These are phyloP conservation scores for Moesziomyces sp. DNA, from an alignment of 1,284 basidiomycete genomes.

Conservation along the genomic window DNA sequence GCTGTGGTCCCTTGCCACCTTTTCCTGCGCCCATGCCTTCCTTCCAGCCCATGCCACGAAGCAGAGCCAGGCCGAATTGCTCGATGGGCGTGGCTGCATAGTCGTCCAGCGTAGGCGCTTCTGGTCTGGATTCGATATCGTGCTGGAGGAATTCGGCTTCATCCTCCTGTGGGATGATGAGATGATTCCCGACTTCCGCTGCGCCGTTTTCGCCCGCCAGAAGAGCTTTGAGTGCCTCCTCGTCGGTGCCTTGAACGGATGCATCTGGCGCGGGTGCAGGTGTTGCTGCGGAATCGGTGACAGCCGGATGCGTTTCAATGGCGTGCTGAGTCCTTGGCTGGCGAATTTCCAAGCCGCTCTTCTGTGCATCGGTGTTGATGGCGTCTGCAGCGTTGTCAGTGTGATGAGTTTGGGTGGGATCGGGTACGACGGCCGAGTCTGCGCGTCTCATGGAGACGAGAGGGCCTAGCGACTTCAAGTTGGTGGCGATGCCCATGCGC, in stretches of 20 bases:
- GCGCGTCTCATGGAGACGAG: constrained; percentile 36
- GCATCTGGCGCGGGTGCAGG: not conserved
- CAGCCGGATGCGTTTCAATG: not conserved
- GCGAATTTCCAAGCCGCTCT: constrained; percentile 44
- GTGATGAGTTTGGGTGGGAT: not conserved
- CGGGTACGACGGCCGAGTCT: constrained; percentile 17
- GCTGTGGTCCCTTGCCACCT: constrained; percentile 52
- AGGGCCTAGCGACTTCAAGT: constrained; percentile 40
- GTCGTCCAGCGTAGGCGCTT: constrained; percentile 78
- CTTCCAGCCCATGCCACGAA: constrained; percentile 97
- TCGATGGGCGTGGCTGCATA: constrained; percentile 90
- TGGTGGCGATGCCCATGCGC: constrained; percentile 45
- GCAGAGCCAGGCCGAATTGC: constrained; percentile 90
- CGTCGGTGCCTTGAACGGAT: constrained; percentile 11
- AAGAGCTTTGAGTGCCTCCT: constrained; percentile 49
- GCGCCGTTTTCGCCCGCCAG: constrained; percentile 23
- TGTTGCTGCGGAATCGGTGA: not conserved
- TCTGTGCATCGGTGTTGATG: constrained; percentile 32
- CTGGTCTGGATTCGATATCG: constrained; percentile 61
- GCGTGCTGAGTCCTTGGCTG: not conserved
- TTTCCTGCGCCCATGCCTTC: constrained; percentile 77
- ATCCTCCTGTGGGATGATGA: constrained; percentile 47
- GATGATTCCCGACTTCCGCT: not conserved
- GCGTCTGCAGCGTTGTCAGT: not conserved
- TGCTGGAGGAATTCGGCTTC: constrained; percentile 56